Percentiles rank a stretch among this genome's conserved stretches.
phyloP scores from a whole-genome alignment of 208 protist species.

The Leishmania turanica region DNA sequence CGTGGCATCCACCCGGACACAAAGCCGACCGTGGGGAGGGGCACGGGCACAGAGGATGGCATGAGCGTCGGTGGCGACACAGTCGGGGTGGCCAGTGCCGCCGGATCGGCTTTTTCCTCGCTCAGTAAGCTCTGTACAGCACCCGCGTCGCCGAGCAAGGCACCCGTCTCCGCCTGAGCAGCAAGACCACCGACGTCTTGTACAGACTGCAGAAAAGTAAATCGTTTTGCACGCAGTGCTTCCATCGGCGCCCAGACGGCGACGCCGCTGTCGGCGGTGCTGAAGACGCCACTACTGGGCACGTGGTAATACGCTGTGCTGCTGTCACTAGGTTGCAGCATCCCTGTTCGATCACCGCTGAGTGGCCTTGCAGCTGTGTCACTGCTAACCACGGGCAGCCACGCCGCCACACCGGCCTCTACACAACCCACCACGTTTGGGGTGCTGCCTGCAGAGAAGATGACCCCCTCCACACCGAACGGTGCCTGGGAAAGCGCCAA shows the following conservation, averaged over 20 bases:
- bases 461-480: background rate
- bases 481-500: background rate
- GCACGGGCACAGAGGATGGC: background rate
- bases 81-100: background rate
- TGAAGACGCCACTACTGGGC: background rate
- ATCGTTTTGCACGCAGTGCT: background rate
- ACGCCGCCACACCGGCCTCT: background rate
- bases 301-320: background rate
- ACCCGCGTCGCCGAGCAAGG: background rate
- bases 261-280: background rate
- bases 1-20: background rate
- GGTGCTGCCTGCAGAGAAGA: conserved; percentile 8
- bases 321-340: background rate
- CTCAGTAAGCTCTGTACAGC: background rate
- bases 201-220: conserved; percentile 19
- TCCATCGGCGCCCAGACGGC: background rate
- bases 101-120: background rate
- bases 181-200: conserved; percentile 3
- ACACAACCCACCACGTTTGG: background rate
- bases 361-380: background rate
- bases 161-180: background rate
- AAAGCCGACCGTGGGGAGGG: background rate
- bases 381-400: background rate
- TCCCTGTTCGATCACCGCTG: background rate
- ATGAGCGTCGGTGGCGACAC: background rate